phyloP scores from a whole-genome alignment of 192 early-diverging fungal species.

The Coemansia guatemalensis region DNA sequence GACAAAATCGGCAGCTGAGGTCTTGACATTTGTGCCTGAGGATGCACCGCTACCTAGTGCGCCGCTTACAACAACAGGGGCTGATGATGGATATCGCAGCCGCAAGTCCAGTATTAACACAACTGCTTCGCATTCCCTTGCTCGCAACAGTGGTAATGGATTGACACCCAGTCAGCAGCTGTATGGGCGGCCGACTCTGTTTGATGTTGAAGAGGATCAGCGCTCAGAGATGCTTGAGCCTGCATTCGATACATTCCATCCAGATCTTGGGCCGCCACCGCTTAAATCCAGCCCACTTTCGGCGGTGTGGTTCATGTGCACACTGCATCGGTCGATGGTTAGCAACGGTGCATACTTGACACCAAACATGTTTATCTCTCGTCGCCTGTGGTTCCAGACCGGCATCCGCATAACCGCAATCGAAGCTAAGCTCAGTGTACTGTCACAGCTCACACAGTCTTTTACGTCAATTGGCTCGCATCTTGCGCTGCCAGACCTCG shows the following conservation, averaged over 20 bases:
- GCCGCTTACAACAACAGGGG: constrained; percentile 24
- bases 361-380: constrained; percentile 46
- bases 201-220: constrained; percentile 52
- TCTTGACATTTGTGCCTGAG: constrained; percentile 39
- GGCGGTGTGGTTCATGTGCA: constrained; percentile 51
- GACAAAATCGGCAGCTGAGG: constrained; percentile 34
- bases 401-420: constrained; percentile 54
- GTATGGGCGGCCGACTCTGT: constrained; percentile 39
- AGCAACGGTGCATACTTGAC: constrained; percentile 48
- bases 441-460: constrained; percentile 47
- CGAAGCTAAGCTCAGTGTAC: constrained; percentile 50
- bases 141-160: constrained; percentile 1
- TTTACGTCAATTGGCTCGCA: constrained; percentile 38
- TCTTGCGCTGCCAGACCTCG: constrained; percentile 33
- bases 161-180: constrained; percentile 8
- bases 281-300: constrained; percentile 48
- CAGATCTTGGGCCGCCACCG: constrained; percentile 43
- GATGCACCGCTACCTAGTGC: constrained; percentile 17
- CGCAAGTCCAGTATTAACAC: constrained; percentile 50
- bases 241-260: constrained; percentile 51
- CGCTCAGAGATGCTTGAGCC: constrained; percentile 53
- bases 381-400: constrained; percentile 53
- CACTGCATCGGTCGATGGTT: constrained; percentile 52
- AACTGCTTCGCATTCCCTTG: constrained; percentile 19
- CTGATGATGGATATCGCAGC: constrained; percentile 27